phyloP scores from a whole-genome alignment of 2,329 filamentous ascomycete species.

The Neoscytalidium dimidiatum region DNA sequence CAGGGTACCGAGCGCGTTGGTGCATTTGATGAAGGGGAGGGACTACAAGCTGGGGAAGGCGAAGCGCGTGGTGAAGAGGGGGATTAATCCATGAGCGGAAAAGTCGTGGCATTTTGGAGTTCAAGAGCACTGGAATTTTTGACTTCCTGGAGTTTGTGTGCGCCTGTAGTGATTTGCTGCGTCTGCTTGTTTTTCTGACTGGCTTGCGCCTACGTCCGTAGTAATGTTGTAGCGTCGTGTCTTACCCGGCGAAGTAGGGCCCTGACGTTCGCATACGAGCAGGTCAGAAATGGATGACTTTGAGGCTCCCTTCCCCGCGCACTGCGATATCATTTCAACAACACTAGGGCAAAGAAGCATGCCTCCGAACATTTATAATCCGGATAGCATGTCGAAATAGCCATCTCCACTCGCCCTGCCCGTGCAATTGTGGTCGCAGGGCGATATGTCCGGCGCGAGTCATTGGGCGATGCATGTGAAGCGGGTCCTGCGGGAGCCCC shows the following conservation, averaged over 20 bases:
- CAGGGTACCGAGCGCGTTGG: conserved; percentile 35
- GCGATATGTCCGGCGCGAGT: conserved; percentile 5
- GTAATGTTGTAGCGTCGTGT: not conserved
- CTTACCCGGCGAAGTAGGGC: not conserved
- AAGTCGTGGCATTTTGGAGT: not conserved
- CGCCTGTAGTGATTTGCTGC: not conserved
- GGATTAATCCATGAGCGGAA: conserved; percentile 25
- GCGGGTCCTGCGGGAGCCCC: conserved; percentile 4
- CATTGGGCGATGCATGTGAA: conserved; percentile 9
- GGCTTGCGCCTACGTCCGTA: conserved; percentile 1
- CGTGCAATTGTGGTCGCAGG: not conserved
- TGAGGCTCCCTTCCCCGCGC: not conserved
- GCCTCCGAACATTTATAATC: not conserved
- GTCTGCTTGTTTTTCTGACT: not conserved
- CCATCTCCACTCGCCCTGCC: not conserved
- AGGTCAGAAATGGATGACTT: not conserved
- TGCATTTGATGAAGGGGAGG: conserved; percentile 37
- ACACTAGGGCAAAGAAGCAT: not conserved
- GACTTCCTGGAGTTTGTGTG: too few species aligned
- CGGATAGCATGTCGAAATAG: not conserved
- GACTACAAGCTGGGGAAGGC: conserved; percentile 35
- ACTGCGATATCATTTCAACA: not conserved
- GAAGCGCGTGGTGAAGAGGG: conserved; percentile 25
- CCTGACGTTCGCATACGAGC: not conserved
- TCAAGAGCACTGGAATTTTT: not conserved